Conservation (phyloP, 2,329 filamentous ascomycete genomes). For the Colletotrichum australisinense region DNA sequence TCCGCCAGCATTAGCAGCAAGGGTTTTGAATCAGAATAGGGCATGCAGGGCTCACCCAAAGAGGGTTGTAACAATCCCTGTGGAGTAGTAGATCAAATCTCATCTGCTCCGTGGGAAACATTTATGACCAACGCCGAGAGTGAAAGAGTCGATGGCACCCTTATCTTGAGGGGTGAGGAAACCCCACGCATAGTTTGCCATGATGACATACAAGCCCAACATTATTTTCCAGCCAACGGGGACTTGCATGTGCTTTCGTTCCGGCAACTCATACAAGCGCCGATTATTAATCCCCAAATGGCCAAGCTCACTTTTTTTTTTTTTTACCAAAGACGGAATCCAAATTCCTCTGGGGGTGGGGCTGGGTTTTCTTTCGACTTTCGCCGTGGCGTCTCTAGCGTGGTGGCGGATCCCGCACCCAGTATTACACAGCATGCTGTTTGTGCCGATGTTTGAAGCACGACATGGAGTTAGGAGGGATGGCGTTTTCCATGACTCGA, state of each 20-base stretch:
- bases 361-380: background rate
- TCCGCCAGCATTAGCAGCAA: background rate
- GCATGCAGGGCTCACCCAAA: background rate
- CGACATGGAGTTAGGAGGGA: slow-evolving; percentile 13
- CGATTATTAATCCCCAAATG: slow-evolving; percentile 20
- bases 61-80: background rate
- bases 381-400: slow-evolving; percentile 15
- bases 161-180: slow-evolving; percentile 6
- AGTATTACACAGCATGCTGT: background rate
- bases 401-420: slow-evolving; percentile 11
- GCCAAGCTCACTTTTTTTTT: slow-evolving; percentile 1
- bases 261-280: background rate
- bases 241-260: slow-evolving; percentile 15
- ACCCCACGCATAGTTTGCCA: background rate
- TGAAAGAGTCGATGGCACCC: background rate
- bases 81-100: background rate
- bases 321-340: slow-evolving; percentile 12
- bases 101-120: slow-evolving; percentile 17
- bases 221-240: background rate
- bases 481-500: slow-evolving; percentile 21
- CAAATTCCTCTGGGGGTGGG: slow-evolving; percentile 18
- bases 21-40: background rate
- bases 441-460: slow-evolving; percentile 12
- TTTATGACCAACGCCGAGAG: slow-evolving; percentile 8
- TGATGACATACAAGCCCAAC: slow-evolving; percentile 19